Evolutionary conservation across 2,329 filamentous ascomycete species (phyloP).

Genomic region (Grosmannia serpens): DNA sequence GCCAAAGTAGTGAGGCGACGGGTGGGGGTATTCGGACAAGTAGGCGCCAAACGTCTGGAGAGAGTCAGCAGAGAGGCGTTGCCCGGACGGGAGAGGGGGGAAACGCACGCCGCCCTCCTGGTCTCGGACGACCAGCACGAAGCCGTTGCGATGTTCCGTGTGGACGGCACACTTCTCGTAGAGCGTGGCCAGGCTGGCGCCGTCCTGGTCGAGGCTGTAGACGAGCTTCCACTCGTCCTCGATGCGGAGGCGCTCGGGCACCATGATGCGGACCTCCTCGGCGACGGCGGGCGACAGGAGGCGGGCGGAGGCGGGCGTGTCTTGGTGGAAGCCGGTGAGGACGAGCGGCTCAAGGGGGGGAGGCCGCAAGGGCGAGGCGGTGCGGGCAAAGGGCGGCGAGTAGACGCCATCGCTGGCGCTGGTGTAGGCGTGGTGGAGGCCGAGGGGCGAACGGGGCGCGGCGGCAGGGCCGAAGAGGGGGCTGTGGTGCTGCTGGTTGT

Average conservation of each 20-base stretch:
- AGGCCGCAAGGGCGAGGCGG: conserved; percentile 69
- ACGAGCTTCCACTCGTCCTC: conserved; percentile 75
- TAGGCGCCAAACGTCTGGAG: conserved; percentile 81
- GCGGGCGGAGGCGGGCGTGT: conserved; percentile 47
- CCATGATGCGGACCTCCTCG: conserved; percentile 82
- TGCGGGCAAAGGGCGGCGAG: conserved; percentile 39
- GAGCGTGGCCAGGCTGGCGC: conserved; percentile 73
- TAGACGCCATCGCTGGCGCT: conserved; percentile 17
- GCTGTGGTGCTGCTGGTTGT: not conserved
- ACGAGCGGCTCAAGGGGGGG: conserved; percentile 76
- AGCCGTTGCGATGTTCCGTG: conserved; percentile 63
- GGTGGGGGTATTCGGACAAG: conserved; percentile 77
- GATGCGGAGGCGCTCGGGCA: conserved; percentile 79
- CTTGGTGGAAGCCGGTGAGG: conserved; percentile 53
- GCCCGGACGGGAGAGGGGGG: too few relatives aligned
- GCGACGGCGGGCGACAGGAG: conserved; percentile 65
- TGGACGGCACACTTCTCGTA: conserved; percentile 68
- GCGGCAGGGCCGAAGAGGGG: not conserved
- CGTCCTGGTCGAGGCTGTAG: conserved; percentile 88
- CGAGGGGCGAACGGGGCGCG: not conserved
- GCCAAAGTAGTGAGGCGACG: conserved; percentile 77
- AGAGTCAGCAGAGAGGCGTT: conserved; percentile 1
- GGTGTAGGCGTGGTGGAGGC: not conserved
- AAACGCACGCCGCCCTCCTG: conserved; percentile 53
- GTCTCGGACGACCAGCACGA: conserved; percentile 80